Conservation (phyloP, 176 grass and related monocot genomes). For the maize (Zea mays) region Zm-B73-REFERENCE-NAM-5.0 NC_050100.1:660501-661000, state of each 20-base stretch:
- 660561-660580: neutral
- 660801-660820: slow-evolving; percentile 17
- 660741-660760: neutral
- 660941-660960: neutral
- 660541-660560: neutral
- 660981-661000: neutral
- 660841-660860: no score
- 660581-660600: slow-evolving; percentile 7
- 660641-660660: slow-evolving; percentile 1
- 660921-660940: neutral
- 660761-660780: neutral
- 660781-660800: neutral
- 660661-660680: neutral
- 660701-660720: neutral
- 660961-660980: neutral
- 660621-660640: neutral
- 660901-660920: no score
- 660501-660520: slow-evolving; percentile 19
- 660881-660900: no score
- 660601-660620: neutral
- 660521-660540: slow-evolving; percentile 9
- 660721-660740: neutral
- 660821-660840: neutral
- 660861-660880: no score
- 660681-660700: neutral